These are phyloP conservation scores for Candida gigantensis DNA, from an alignment of 1,139 yeast genomes.

Conservation along the genomic window DNA sequence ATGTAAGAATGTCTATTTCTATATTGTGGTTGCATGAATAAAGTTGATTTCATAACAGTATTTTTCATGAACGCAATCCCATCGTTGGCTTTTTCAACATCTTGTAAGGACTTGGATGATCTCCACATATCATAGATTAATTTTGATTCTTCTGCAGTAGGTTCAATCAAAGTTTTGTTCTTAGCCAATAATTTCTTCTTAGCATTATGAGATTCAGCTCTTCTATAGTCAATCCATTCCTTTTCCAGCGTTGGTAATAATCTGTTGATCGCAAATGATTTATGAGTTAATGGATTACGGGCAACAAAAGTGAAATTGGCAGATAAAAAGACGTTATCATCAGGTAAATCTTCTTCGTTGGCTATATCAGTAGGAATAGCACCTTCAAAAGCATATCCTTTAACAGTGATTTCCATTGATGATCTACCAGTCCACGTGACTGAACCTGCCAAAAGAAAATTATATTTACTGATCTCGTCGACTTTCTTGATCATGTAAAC, in stretches of 20 bases:
- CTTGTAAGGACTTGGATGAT: slow-evolving; percentile 49
- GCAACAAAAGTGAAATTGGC: slow-evolving; percentile 97
- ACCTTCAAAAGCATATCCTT: slow-evolving; percentile 74
- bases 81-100: slow-evolving; percentile 11
- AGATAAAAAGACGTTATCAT: slow-evolving; percentile 59
- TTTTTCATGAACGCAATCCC: slow-evolving; percentile 67
- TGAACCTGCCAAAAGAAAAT: slow-evolving; percentile 80
- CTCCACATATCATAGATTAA: slow-evolving; percentile 79
- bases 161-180: slow-evolving; percentile 61
- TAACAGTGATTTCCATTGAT: slow-evolving; percentile 92
- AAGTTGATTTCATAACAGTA: slow-evolving; percentile 68
- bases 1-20: slow-evolving; percentile 91
- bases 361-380: slow-evolving; percentile 36
- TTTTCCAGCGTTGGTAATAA: slow-evolving; percentile 70
- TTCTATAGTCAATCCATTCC: slow-evolving; percentile 80
- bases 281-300: slow-evolving; percentile 85
- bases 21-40: slow-evolving; percentile 94
- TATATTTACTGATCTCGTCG: slow-evolving; percentile 73
- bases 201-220: slow-evolving; percentile 88
- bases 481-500: slow-evolving; percentile 84
- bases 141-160: slow-evolving; percentile 68
- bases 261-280: slow-evolving; percentile 80
- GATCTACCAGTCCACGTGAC: slow-evolving; percentile 95
- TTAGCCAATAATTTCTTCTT: slow-evolving; percentile 78
- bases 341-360: slow-evolving; percentile 34